Evolutionary conservation across 345 rosid genomes (phyloP), one percentile per base, ranked within the genome.

Genomic region (Populus alba): DNA sequence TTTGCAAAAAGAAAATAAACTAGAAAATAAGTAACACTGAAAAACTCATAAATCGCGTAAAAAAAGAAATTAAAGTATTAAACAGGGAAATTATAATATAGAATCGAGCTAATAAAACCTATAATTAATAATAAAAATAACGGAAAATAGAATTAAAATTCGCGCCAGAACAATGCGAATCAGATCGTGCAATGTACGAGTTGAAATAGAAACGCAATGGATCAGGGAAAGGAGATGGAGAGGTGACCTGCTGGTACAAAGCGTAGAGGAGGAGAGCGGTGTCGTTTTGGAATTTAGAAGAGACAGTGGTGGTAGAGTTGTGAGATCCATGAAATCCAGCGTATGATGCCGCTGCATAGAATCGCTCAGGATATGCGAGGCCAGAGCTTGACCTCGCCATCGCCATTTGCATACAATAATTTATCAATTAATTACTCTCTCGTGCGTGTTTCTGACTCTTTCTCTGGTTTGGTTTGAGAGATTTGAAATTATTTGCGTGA

Each of bases 311-410:
- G 82, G 89, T 51, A 51, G 97, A 79, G 82, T 80, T 79, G 13
- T 88, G 88, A 85, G 98, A 93, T 93, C 98, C 97, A 41, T 90
- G 95, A 83, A 95, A 86, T 53, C 99, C 99, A 75, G 90, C 96
- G 78, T 78, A 95, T 12, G 97, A 74, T 38, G 98, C 93, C n/a
- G 99, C 99, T 7, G 97, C 94, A 77, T 89, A 97, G 88, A 97
- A 97, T 45, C 98, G 90, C 81, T 94, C 97, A 35, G 98, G 98
- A 84, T 93, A 95, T 65, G 98, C 94, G 82, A 92, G 97, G 85
- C 97, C 97, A 75, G 98, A 90, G 89, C 88, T 91, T 75, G 89
- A 92, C 85, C 98, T 90, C 89, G 94, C 87, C 92, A 90, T 87
- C 61, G 93, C 86, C 92, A 84, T 87, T 71, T 75, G 47, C 49